phyloP scores from a whole-genome alignment of 148 eudicot species.

The Dianthus caryophyllus region DNA sequence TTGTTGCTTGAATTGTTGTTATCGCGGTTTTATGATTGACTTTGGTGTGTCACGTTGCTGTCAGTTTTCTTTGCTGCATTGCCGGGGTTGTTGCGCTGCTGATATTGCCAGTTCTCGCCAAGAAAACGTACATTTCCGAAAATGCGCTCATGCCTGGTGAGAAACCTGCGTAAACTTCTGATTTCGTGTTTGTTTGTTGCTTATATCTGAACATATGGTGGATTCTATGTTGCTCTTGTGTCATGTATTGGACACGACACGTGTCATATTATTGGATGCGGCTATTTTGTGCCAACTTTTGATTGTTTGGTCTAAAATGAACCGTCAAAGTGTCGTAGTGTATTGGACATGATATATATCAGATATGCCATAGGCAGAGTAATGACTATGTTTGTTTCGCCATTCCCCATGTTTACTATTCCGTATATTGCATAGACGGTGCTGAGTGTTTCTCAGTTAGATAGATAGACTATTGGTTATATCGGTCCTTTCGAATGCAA shows the following conservation, averaged over 20 bases:
- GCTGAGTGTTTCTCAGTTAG: not conserved
- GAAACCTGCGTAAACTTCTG: conserved; percentile 11
- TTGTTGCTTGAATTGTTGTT: no score
- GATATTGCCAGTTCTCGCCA: conserved; percentile 75
- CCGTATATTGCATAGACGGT: not conserved
- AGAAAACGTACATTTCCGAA: conserved; percentile 82
- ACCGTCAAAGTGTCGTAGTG: no score
- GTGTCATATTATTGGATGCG: no score
- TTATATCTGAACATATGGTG: no score
- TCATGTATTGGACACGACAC: no score
- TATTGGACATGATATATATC: no score
- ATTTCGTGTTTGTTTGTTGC: no score
- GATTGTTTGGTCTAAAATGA: no score
- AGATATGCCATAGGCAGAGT: no score
- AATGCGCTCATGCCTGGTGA: conserved; percentile 97
- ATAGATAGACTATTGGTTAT: not conserved
- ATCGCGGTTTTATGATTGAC: not conserved
- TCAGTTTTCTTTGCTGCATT: conserved; percentile 61
- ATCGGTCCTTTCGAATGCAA: not conserved
- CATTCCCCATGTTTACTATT: no score
- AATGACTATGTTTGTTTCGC: not conserved
- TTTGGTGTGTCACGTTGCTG: not conserved
- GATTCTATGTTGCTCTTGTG: no score
- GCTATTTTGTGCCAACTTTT: no score
- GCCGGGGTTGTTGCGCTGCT: conserved; percentile 81